Evolutionary conservation across 2,329 filamentous ascomycete genomes (phyloP), one percentile per base, ranked within the genome.

Genomic region (Xylariales sp.): DNA sequence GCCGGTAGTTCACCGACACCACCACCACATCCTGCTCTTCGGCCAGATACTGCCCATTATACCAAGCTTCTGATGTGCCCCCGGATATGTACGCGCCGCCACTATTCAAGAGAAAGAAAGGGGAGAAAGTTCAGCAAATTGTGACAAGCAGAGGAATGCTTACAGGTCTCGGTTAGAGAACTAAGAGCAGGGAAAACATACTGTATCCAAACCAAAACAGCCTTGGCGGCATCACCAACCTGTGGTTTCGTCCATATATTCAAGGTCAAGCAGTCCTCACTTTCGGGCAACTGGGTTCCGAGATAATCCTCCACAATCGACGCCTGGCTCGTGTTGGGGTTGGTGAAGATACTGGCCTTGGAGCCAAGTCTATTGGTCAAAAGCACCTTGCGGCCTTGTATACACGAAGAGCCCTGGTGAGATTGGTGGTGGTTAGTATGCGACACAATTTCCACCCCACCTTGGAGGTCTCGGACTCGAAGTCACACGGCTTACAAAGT

Each of bases 211-310:
- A 38, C 28, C 27, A 38, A 13, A 2, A 38, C 35, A 16, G 35
- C 35, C 5, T 38, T 38, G 17, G 27, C 24, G 5, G 27, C 28
- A 7, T 31, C 35, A 12, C 35, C 35, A 7, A 25, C 15, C 17
- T 38, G 27, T 16, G 27, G 27, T 25, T 31, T 30, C 11, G 62
- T 51, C 63, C 63, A 69, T 3, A 70, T 47, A 36, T 59, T 62
- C 8, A 66, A 45, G 3, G 55, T 59, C 24, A 70, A 44, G 33
- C 66, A 70, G 29, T 44, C 41, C 32, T 44, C 44, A 30, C 29
- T 39, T 7, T 15, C 27, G 10, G 37, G 19, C 0, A 19, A 23
- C 41, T 40, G n/a, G 37, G 36, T n/a, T 17, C 31, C 23, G n/a
- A 44, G 37, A 18, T 47, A 43, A 6, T 39, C 21, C 4, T 30